Base-by-base conservation (phyloP, 352 stramenopile species). In the Pythium chondricola region DNA sequence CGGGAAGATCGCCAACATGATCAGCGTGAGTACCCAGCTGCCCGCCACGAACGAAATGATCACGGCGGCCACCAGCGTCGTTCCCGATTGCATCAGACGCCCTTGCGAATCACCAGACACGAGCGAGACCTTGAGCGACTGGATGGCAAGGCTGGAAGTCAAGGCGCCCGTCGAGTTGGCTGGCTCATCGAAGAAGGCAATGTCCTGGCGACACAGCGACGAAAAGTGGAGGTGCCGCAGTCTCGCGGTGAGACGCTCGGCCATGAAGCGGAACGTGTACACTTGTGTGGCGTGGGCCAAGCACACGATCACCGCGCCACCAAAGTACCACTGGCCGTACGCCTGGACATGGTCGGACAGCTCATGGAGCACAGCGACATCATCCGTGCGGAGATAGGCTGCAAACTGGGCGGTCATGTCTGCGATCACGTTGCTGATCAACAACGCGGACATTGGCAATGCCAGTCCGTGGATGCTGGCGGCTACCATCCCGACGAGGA, bases 141-240 rank as follows among this genome's bases (percentile, higher is more conserved):
- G 57, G 16, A 63, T 78, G 2, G 67, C 61, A 3, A 85, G 43
- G 16, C 75, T 61, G 1, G 68, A 65, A 2, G 57, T 68, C 25
- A 68, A 52, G 0, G 63, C 58, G 36, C 82, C 80, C 0, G 77
- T 68, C 3, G 64, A 67, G 48, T 93, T 83, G 3, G 74, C 48
- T 36, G 78, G 65, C 20, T 69, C 48, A 42, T 93, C 81, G 48
- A 90, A 92, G 52, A 81, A 94, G 2, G 67, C 78, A 10, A 87
- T 54, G 13, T 76, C 65, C 22, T 76, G 67, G 0, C 59, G 58
- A 14, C 57, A 62, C 0, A 75, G 17, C 6, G 55, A 63, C 20
- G 48, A 8, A 27, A 83, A 79, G 10, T 79, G 64, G 13, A 69
- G 42, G 26, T 52, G 54, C 4, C 71, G 63, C 8, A 82, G 43